phyloP scores from a whole-genome alignment of 2,329 filamentous ascomycete species.

The Gnomoniopsis sp. region DNA sequence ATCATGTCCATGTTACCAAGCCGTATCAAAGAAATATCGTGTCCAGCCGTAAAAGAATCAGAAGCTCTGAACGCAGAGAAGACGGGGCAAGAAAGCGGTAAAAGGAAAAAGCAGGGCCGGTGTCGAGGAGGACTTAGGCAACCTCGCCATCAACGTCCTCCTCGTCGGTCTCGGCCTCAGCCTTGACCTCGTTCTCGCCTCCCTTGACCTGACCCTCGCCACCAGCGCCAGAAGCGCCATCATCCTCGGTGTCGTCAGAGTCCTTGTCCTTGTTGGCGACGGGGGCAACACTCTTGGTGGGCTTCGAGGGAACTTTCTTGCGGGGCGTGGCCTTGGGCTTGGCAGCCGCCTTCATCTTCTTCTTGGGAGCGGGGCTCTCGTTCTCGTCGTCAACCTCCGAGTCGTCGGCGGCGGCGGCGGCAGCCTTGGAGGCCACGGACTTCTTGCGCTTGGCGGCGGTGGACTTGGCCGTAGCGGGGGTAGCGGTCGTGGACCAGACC shows the following conservation, averaged over 20 bases:
- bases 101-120: background rate
- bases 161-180: background rate
- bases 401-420: background rate
- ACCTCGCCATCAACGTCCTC: background rate
- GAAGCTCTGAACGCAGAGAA: background rate
- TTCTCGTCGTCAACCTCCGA: background rate
- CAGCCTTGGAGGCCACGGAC: background rate
- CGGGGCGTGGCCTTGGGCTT: background rate
- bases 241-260: background rate
- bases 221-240: background rate
- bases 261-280: conserved; percentile 1
- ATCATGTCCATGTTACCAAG: background rate
- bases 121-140: background rate
- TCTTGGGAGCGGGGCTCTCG: background rate
- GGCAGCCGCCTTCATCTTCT: conserved; percentile 3
- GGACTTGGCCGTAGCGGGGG: background rate
- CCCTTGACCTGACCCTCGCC: background rate
- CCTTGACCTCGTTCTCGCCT: background rate
- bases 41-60: background rate
- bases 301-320: background rate
- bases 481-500: background rate
- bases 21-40: background rate
- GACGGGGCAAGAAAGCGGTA: background rate
- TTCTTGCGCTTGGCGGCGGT: conserved; percentile 15
- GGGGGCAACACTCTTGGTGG: background rate